Conservation (phyloP, 148 eudicot genomes). For the Rhododendron ferrugineum region DNA sequence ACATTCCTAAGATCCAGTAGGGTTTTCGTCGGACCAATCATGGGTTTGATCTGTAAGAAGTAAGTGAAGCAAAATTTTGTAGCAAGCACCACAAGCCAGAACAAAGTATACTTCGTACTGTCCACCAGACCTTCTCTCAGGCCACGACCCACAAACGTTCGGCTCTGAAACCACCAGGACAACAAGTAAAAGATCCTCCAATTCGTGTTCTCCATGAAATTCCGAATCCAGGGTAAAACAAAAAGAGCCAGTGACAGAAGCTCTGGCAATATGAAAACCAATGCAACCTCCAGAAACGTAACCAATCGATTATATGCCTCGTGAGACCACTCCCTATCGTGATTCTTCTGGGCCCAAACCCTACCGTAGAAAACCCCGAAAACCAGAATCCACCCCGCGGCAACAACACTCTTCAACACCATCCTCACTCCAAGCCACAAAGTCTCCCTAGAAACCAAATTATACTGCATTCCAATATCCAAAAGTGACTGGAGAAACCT, state of each 20-base stretch:
- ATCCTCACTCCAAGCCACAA: constrained; percentile 60
- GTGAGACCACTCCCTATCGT: constrained; percentile 34
- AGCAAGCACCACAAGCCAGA: constrained; percentile 78
- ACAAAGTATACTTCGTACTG: constrained; percentile 57
- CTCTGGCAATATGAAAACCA: constrained; percentile 61
- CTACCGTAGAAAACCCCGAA: constrained; percentile 58
- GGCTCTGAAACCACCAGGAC: constrained; percentile 85
- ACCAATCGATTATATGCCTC: constrained; percentile 40
- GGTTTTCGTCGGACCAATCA: constrained; percentile 54
- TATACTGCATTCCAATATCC: constrained; percentile 63
- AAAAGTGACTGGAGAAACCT: constrained; percentile 63
- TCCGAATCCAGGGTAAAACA: constrained; percentile 65
- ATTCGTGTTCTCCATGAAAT: constrained; percentile 68
- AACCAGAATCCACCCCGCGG: constrained; percentile 52
- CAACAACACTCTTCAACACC: constrained; percentile 48
- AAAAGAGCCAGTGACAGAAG: constrained; percentile 50
- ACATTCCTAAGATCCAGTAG: constrained; percentile 33
- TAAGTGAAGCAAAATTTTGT: constrained; percentile 71
- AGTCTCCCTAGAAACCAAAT: constrained; percentile 70
- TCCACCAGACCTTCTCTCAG: constrained; percentile 79
- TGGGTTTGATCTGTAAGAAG: constrained; percentile 73
- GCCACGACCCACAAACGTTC: constrained; percentile 74
- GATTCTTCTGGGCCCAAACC: constrained; percentile 53
- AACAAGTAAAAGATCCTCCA: constrained; percentile 69
- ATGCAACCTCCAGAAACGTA: constrained; percentile 47